Percentiles rank a stretch among this genome's conserved stretches.
phyloP scores from a whole-genome alignment of 208 protist species.

The Naegleria gruberi region DNA sequence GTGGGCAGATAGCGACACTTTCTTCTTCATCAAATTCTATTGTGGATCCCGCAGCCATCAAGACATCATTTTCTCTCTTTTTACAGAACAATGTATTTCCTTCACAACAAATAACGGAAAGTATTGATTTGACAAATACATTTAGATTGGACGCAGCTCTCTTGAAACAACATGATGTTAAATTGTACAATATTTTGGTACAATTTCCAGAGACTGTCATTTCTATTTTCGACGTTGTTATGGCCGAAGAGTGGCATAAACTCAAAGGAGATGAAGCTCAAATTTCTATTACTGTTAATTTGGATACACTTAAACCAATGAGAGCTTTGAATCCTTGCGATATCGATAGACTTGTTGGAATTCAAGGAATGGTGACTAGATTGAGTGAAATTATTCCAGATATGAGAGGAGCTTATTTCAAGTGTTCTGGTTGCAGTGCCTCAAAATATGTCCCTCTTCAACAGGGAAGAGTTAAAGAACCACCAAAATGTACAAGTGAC shows the following conservation, averaged over 20 bases:
- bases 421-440: conserved; percentile 83
- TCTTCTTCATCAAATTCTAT: background rate
- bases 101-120: background rate
- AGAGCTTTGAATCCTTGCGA: background rate
- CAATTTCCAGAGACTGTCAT: background rate
- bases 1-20: background rate
- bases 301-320: background rate
- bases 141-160: background rate
- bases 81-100: background rate
- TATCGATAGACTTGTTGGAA: conserved; percentile 65
- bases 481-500: conserved; percentile 57
- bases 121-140: background rate
- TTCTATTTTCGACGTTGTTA: background rate
- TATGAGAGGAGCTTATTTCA: conserved; percentile 82
- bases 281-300: background rate
- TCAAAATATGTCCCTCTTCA: conserved; percentile 62
- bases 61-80: background rate
- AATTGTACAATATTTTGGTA: background rate
- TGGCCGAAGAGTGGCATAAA: background rate
- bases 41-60: background rate
- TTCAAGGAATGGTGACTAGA: conserved; percentile 82
- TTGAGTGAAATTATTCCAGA: conserved; percentile 77
- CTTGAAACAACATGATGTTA: background rate
- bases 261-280: background rate
- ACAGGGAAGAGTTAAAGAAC: conserved; percentile 87